Evolutionary conservation across 768 basidiomycete species (phyloP).

Genomic region (Boletus reticuloceps): DNA sequence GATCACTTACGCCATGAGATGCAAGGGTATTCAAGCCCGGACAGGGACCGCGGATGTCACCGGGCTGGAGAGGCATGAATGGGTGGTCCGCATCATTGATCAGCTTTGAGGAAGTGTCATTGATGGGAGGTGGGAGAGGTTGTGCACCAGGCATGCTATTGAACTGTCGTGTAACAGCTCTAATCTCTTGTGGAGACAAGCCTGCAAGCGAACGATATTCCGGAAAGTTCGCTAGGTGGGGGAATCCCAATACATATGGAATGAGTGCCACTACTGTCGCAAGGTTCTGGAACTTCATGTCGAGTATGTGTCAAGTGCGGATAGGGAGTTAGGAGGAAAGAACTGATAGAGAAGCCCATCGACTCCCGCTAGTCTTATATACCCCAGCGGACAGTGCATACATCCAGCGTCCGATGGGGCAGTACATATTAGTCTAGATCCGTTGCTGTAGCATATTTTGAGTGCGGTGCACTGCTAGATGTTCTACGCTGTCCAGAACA

Average conservation of each 20-base stretch:
- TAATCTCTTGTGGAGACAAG: constrained; percentile 13
- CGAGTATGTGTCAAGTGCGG: too few species aligned
- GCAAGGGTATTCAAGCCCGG: constrained; percentile 24
- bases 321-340: too few species aligned
- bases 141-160: constrained; percentile 14
- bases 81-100: constrained; percentile 9
- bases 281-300: not conserved
- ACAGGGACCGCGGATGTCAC: constrained; percentile 20
- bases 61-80: constrained; percentile 3
- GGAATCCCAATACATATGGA: constrained; percentile 3
- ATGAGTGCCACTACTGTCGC: not conserved
- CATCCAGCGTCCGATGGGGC: too few species aligned
- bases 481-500: too few species aligned
- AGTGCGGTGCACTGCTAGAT: too few species aligned
- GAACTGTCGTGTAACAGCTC: constrained; percentile 6
- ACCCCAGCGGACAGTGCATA: too few species aligned
- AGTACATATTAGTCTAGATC: too few species aligned
- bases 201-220: constrained; percentile 18
- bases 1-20: constrained; percentile 18
- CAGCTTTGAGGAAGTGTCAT: constrained; percentile 18
- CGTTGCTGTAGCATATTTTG: too few species aligned
- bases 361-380: too few species aligned
- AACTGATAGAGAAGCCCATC: too few species aligned
- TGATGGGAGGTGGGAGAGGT: constrained; percentile 9
- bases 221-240: constrained; percentile 9